Evolutionary conservation across 768 basidiomycete species (phyloP).

Genomic region (Fomitopsis pulvina): DNA sequence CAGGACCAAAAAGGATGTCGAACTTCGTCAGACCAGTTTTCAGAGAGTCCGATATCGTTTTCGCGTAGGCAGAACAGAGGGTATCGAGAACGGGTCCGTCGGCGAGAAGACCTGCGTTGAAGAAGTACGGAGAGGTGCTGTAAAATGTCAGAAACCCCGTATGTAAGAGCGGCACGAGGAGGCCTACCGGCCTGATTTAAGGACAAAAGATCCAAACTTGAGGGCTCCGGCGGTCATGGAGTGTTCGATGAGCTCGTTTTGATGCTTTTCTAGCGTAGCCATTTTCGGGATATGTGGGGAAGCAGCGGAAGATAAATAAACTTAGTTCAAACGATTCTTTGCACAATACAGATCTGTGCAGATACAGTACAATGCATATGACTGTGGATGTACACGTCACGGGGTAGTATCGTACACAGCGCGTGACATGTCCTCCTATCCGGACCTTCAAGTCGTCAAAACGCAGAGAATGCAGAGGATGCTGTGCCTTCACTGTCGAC

Average conservation of each 20-base stretch:
- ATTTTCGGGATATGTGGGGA: conserved; percentile 7
- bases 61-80: conserved; percentile 77
- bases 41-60: conserved; percentile 59
- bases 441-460: too few relatives aligned
- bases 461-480: too few relatives aligned
- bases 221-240: conserved; percentile 67
- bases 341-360: too few relatives aligned
- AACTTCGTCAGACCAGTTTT: conserved; percentile 38
- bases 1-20: conserved; percentile 91
- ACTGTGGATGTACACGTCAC: too few relatives aligned
- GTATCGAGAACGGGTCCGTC: conserved; percentile 75
- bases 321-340: too few relatives aligned
- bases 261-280: conserved; percentile 39
- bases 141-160: too few relatives aligned
- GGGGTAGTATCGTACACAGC: too few relatives aligned
- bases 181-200: conserved; percentile 90
- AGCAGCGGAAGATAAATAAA: neutral
- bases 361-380: too few relatives aligned
- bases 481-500: too few relatives aligned
- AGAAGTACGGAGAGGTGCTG: conserved; percentile 99
- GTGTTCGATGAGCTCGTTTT: conserved; percentile 61
- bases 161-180: neutral
- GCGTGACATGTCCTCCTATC: too few relatives aligned
- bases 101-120: conserved; percentile 88
- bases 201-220: conserved; percentile 86